phyloP scores from a whole-genome alignment of 2,329 filamentous ascomycete genomes.

The Rhynchosporium graminicola region DNA sequence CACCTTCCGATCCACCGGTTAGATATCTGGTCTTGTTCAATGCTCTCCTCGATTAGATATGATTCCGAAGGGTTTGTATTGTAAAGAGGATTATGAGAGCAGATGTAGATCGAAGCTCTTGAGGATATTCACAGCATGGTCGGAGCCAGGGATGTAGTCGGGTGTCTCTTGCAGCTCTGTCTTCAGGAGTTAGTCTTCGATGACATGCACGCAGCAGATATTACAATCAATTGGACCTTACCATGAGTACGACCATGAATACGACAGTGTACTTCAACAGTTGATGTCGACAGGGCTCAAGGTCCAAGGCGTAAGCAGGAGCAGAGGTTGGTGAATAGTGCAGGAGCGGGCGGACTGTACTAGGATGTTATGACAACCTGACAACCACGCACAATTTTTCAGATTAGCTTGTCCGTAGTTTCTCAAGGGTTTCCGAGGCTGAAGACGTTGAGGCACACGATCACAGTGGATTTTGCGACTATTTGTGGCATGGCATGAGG shows the following conservation, averaged over 20 bases:
- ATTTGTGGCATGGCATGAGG: constrained; percentile 30
- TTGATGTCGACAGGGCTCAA: constrained; percentile 19
- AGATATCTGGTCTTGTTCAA: constrained; percentile 3
- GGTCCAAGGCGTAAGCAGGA: constrained; percentile 2
- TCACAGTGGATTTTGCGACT: constrained; percentile 21
- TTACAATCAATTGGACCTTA: constrained; percentile 19
- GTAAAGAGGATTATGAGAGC: constrained; percentile 16
- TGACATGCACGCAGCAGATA: constrained; percentile 1
- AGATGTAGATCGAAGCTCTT: constrained; percentile 21
- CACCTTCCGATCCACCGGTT: constrained; percentile 23
- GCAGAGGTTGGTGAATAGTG: constrained; percentile 17
- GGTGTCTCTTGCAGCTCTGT: constrained; percentile 4
- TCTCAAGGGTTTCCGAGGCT: constrained; percentile 1
- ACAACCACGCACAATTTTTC: not conserved
- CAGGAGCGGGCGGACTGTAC: constrained; percentile 1
- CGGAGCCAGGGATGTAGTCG: constrained; percentile 15
- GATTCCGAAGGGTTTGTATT: constrained; percentile 8
- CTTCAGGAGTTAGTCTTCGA: constrained; percentile 13
- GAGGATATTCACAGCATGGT: constrained; percentile 30
- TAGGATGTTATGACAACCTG: constrained; percentile 11
- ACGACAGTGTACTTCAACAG: constrained; percentile 13
- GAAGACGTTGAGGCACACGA: constrained; percentile 27
- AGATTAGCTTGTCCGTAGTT: not conserved
- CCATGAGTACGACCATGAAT: constrained; percentile 23
- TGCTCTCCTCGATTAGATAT: constrained; percentile 13